Conservation (phyloP, 108 stramenopile genomes). For the Cyclostephanos tholiformis region DNA sequence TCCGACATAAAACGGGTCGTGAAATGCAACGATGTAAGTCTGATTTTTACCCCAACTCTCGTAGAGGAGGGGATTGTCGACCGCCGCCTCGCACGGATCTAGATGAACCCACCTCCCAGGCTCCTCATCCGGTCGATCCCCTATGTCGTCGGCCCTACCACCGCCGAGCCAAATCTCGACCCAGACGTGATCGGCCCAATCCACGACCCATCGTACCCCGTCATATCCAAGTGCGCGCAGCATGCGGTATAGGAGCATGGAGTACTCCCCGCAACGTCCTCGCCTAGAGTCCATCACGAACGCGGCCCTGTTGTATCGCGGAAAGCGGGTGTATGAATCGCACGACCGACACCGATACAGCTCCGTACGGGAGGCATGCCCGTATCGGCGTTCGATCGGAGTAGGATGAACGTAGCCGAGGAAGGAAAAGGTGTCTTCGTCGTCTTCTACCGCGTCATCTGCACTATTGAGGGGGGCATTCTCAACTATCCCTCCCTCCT, state of each 20-base stretch:
- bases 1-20: conserved; percentile 38
- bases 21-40: conserved; percentile 66
- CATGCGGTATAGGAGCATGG: conserved; percentile 62
- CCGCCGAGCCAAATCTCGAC: conserved; percentile 47
- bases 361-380: conserved; percentile 64
- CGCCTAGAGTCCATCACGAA: conserved; percentile 45
- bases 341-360: conserved; percentile 65
- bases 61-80: conserved; percentile 66
- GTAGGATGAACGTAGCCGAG: conserved; percentile 62
- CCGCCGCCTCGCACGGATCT: conserved; percentile 73
- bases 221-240: conserved; percentile 56
- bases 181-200: conserved; percentile 81
- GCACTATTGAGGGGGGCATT: conserved; percentile 1
- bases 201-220: conserved; percentile 63
- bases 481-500: neutral
- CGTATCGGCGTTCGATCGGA: conserved; percentile 26
- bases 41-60: conserved; percentile 74
- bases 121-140: neutral
- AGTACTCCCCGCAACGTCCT: conserved; percentile 72
- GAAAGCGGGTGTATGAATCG: conserved; percentile 58
- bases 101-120: conserved; percentile 62
- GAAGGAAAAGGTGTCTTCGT: conserved; percentile 42
- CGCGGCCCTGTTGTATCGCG: conserved; percentile 62
- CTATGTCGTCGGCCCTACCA: neutral
- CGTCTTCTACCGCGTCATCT: conserved; percentile 16